Base-by-base conservation (phyloP, 1,284 basidiomycete genomes). In the Peniophora sp. region DNA sequence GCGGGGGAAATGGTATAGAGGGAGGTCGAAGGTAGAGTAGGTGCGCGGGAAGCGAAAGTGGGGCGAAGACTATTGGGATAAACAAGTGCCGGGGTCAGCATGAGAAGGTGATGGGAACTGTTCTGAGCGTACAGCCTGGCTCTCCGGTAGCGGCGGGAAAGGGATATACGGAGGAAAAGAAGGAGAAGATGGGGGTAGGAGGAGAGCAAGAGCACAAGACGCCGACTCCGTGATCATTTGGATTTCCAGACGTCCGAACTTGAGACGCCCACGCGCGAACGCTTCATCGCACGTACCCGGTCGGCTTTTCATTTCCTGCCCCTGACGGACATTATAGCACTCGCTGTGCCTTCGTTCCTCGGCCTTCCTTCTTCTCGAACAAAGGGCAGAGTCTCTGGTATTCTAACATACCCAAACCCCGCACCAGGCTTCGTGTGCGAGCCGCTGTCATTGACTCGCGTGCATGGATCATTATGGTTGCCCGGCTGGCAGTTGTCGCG, bases 91-190 rank as follows among this genome's bases (percentile, higher is more conserved):
- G n/a, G n/a, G 14, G 23, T 45, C 19, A 45, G 17, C 12, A n/a
- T 45, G 44, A 27, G 16, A 34, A n/a, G 22, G 20, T 41, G 16
- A 6, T 17, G 19, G 38, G 16, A 16, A n/a, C 19, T 12, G 39
- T 41, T 25, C 12, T 9, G 20, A 45, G n/a, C 44, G 44, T 16
- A 25, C 44, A 45, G 44, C 12, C 14, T 19, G 20, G 49, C 11
- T 14, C 34, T 50, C 44, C 27, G 48, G 38, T n/a, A 41, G n/a
- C 38, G n/a, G 16, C 38, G 16, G 17, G 43, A 35, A 49, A 22
- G 38, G 20, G 32, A 34, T n/a, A n/a, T n/a, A 44, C 48, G 50
- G 53, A 43, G 50, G 50, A 48, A 47, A 54, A 48, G 52, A 51
- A 55, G 32, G 47, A 57, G 51, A 52, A 52, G 39, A 45, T 45